A percentile compares a stretch with the other conserved stretches of the same genome.
phyloP scores from a whole-genome alignment of 177 flowering plant species.

The Vitis hybrid region DNA sequence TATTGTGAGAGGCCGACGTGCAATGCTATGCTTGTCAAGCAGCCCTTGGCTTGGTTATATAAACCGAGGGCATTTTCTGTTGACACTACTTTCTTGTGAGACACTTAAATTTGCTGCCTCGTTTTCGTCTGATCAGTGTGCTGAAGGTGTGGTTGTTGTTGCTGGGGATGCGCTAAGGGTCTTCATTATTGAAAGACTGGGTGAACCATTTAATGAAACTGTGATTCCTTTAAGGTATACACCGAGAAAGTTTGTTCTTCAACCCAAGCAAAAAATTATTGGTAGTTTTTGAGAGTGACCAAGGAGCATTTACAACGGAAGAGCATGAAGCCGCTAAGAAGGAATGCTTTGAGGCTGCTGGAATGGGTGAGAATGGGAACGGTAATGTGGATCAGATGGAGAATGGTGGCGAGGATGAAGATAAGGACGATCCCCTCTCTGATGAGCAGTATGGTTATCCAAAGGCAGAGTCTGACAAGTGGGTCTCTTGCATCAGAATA shows the following conservation, averaged over 20 bases:
- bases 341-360: slow-evolving; percentile 87
- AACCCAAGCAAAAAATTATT: slow-evolving; percentile 75
- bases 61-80: slow-evolving; percentile 89
- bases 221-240: slow-evolving; percentile 90
- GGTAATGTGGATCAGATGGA: slow-evolving; percentile 76
- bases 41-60: slow-evolving; percentile 98
- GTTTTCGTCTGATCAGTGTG: slow-evolving; percentile 98
- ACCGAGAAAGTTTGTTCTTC: slow-evolving; percentile 93
- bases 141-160: slow-evolving; percentile 97
- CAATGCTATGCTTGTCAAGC: slow-evolving; percentile 96
- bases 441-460: slow-evolving; percentile 99
- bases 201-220: slow-evolving; percentile 96
- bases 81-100: slow-evolving; percentile 95
- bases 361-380: slow-evolving; percentile 82
- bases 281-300: slow-evolving; percentile 91
- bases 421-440: slow-evolving; percentile 78
- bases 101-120: slow-evolving; percentile 97
- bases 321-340: slow-evolving; percentile 92
- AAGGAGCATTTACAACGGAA: slow-evolving; percentile 93
- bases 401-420: slow-evolving; percentile 92
- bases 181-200: slow-evolving; percentile 88
- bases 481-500: slow-evolving; percentile 98
- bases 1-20: slow-evolving; percentile 74
- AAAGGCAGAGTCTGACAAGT: slow-evolving; percentile 84
- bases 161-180: slow-evolving; percentile 93